Conservation (phyloP, 2,329 filamentous ascomycete species). For the Ceratocystis variospora region DNA sequence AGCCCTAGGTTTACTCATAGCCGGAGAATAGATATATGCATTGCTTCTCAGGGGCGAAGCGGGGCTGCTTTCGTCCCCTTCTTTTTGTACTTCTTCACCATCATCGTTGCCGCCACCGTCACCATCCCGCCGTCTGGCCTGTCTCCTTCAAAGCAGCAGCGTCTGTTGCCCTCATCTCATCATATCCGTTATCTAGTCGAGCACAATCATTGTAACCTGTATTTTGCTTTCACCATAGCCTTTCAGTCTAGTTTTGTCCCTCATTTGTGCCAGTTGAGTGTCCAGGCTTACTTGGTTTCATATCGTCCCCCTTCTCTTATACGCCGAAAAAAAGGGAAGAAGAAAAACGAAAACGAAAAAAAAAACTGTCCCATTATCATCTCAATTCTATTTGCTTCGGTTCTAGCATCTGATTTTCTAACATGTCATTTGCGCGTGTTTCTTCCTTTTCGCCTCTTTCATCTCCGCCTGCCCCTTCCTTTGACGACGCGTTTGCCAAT, state of each 20-base stretch:
- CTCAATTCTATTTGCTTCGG: neutral
- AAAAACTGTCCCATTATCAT: neutral
- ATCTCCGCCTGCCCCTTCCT: neutral
- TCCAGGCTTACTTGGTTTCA: neutral
- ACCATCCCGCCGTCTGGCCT: neutral
- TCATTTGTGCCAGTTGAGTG: neutral
- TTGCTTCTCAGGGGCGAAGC: too few relatives aligned
- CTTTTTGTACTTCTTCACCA: neutral
- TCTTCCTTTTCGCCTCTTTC: neutral
- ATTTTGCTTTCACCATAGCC: neutral
- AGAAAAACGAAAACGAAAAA: too few relatives aligned
- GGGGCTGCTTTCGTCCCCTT: neutral
- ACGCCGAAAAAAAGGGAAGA: neutral
- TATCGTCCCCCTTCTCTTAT: neutral
- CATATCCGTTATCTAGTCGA: neutral
- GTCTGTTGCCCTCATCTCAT: neutral
- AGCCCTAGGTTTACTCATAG: neutral
- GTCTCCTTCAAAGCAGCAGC: neutral
- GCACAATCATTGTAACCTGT: neutral
- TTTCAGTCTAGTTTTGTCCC: neutral
- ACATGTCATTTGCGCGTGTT: conserved; percentile 1
- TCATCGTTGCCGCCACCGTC: neutral
- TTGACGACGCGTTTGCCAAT: neutral
- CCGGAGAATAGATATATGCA: neutral
- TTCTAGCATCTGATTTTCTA: neutral